phyloP scores from a whole-genome alignment of 345 rosid species.

The Capsella bursapastoris region DNA sequence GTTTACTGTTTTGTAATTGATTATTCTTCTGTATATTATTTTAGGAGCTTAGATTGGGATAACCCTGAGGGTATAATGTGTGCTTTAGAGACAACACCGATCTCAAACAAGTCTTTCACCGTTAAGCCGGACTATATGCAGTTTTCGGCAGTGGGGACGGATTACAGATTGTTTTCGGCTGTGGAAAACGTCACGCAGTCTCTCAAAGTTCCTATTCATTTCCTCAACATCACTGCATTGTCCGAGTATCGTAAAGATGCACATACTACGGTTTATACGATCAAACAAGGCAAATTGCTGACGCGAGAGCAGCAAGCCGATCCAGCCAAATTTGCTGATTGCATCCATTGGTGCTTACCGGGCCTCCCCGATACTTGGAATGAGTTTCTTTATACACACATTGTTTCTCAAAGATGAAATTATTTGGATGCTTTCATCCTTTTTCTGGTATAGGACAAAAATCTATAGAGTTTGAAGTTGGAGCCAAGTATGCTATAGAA shows the following conservation, averaged over 20 bases:
- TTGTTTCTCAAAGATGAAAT: constrained; percentile 44
- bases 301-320: constrained; percentile 66
- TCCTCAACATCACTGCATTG: constrained; percentile 65
- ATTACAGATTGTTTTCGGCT: constrained; percentile 51
- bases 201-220: constrained; percentile 57
- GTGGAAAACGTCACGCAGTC: constrained; percentile 56
- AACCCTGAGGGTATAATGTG: constrained; percentile 81
- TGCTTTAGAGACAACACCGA: constrained; percentile 64
- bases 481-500: constrained; percentile 2
- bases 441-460: background rate
- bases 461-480: constrained; percentile 18
- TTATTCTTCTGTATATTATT: background rate
- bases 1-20: background rate
- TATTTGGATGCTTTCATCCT: constrained; percentile 7
- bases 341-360: constrained; percentile 92
- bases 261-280: constrained; percentile 77
- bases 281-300: constrained; percentile 65
- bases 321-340: constrained; percentile 73
- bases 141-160: constrained; percentile 63
- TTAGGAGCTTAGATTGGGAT: constrained; percentile 87
- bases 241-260: constrained; percentile 89
- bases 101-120: constrained; percentile 50
- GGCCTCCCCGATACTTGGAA: constrained; percentile 91
- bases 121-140: background rate
- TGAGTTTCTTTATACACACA: constrained; percentile 65